Evolutionary conservation across 2,329 filamentous ascomycete genomes (phyloP).

Genomic region (Lecanicillium sp.): DNA sequence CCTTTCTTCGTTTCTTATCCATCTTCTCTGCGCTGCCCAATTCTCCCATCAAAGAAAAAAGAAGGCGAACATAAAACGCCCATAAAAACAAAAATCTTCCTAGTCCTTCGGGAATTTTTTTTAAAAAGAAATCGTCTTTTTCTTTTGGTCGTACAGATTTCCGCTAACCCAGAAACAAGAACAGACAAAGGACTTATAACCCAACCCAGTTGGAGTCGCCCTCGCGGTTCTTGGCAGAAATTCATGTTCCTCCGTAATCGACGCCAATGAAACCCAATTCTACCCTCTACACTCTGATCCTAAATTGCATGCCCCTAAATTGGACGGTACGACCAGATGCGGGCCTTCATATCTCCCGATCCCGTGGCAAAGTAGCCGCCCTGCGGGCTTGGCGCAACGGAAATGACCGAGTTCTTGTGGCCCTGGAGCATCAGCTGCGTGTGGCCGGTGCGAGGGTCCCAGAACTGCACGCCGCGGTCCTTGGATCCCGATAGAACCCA

Average conservation of each 20-base stretch:
- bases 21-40: background rate
- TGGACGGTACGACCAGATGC: slow-evolving; percentile 83
- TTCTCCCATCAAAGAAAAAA: too few species aligned
- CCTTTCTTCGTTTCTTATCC: slow-evolving; percentile 1
- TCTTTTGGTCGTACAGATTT: background rate
- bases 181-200: slow-evolving; percentile 5
- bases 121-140: too few species aligned
- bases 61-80: too few species aligned
- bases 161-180: slow-evolving; percentile 1
- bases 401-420: slow-evolving; percentile 98
- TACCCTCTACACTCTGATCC: background rate
- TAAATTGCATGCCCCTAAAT: slow-evolving; percentile 20
- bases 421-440: slow-evolving; percentile 98
- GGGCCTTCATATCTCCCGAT: slow-evolving; percentile 92
- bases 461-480: slow-evolving; percentile 96
- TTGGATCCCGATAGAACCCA: slow-evolving; percentile 98
- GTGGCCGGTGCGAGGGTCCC: slow-evolving; percentile 88
- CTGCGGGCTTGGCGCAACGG: slow-evolving; percentile 84
- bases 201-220: background rate
- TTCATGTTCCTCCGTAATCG: too few species aligned
- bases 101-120: too few species aligned
- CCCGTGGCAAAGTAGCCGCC: slow-evolving; percentile 90
- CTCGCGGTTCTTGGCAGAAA: too few species aligned
- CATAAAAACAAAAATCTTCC: too few species aligned
- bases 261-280: too few species aligned